phyloP scores from a whole-genome alignment of 1,284 basidiomycete species.

The Mixia osmundae region DNA sequence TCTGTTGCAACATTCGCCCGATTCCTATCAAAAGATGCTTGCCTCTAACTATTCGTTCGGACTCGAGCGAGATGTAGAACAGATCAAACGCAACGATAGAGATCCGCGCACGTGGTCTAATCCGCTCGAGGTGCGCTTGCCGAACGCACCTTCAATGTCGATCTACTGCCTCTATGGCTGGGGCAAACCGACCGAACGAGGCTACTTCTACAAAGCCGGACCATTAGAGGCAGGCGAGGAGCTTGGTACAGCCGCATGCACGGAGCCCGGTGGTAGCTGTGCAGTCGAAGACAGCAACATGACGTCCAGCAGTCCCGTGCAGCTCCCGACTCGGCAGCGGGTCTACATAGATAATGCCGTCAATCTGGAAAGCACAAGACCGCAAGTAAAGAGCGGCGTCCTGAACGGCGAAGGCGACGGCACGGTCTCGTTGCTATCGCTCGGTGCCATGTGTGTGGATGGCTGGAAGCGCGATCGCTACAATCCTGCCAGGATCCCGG shows the following conservation, averaged over 20 bases:
- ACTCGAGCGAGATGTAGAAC: conserved; percentile 50
- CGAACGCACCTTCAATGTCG: conserved; percentile 75
- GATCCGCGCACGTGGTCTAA: conserved; percentile 60
- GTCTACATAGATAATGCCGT: conserved; percentile 46
- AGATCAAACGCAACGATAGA: conserved; percentile 21
- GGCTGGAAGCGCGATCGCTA: conserved; percentile 78
- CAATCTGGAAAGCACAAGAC: conserved; percentile 8
- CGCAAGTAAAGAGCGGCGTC: conserved; percentile 12
- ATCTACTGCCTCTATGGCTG: conserved; percentile 71
- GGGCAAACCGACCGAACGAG: conserved; percentile 66
- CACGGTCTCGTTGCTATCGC: conserved; percentile 66
- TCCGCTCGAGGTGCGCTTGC: conserved; percentile 70
- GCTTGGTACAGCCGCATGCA: conserved; percentile 3
- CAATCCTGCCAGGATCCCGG: conserved; percentile 74
- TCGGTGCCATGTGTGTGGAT: conserved; percentile 74
- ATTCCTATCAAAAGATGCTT: conserved; percentile 51
- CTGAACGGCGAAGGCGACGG: conserved; percentile 61
- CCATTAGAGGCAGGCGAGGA: conserved; percentile 29
- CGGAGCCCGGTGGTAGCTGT: conserved; percentile 6
- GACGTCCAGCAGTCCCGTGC: conserved; percentile 29
- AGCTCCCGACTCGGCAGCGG: conserved; percentile 35
- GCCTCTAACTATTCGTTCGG: conserved; percentile 76
- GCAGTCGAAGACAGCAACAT: conserved; percentile 18
- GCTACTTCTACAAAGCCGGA: conserved; percentile 37
- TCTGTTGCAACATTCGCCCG: conserved; percentile 44